These are phyloP conservation scores for Boechera stricta DNA, from an alignment of 345 rosid genomes.

Conservation along the genomic window DNA sequence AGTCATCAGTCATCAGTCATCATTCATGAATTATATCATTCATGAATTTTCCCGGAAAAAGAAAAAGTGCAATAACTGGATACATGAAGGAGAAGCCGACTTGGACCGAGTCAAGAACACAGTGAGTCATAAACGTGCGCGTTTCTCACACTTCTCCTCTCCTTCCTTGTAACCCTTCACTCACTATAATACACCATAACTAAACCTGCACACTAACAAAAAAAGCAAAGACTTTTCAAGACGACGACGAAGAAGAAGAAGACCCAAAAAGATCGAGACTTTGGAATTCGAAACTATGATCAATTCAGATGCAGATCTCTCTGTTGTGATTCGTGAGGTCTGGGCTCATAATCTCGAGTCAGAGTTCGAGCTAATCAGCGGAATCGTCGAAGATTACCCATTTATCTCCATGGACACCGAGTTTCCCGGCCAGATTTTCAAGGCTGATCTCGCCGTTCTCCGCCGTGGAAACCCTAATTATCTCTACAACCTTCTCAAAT, in stretches of 20 bases:
- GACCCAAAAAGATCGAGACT: background rate
- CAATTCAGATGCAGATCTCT: slow-evolving; percentile 32
- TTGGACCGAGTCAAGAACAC: slow-evolving; percentile 29
- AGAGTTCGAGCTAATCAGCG: slow-evolving; percentile 69
- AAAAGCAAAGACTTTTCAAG: slow-evolving; percentile 1
- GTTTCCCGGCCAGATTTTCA: slow-evolving; percentile 75
- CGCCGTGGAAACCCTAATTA: slow-evolving; percentile 55
- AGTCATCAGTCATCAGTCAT: too few species aligned
- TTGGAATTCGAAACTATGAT: slow-evolving; percentile 24
- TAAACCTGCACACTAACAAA: background rate
- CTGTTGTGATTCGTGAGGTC: slow-evolving; percentile 64
- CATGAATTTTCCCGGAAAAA: too few species aligned
- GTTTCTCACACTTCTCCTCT: slow-evolving; percentile 35
- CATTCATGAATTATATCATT: too few species aligned
- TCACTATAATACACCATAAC: background rate
- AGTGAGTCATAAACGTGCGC: slow-evolving; percentile 41
- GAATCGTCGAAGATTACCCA: slow-evolving; percentile 62
- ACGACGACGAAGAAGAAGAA: background rate
- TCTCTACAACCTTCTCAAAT: slow-evolving; percentile 70
- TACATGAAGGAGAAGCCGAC: slow-evolving; percentile 6
- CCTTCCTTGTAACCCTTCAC: slow-evolving; percentile 31
- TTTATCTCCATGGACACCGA: slow-evolving; percentile 92
- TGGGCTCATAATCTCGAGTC: slow-evolving; percentile 73
- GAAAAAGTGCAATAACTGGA: slow-evolving; percentile 16
- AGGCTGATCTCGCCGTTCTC: slow-evolving; percentile 28